Evolutionary conservation across 1,139 yeast species (phyloP).

Genomic region (Kluyveromyces marxianus): DNA sequence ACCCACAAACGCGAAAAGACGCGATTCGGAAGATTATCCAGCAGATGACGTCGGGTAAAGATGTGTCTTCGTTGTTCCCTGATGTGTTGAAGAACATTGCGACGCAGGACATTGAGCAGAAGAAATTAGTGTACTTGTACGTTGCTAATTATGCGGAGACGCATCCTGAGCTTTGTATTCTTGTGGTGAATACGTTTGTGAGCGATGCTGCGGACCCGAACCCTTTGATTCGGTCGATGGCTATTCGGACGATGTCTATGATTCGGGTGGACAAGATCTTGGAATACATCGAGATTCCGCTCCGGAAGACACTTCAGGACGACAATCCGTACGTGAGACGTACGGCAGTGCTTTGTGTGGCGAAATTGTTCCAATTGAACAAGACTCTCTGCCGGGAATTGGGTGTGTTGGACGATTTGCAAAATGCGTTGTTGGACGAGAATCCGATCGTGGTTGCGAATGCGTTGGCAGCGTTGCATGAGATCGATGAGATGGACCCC

Average conservation of each 20-base stretch:
- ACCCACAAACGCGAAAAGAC: slow-evolving; percentile 89
- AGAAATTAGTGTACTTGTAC: slow-evolving; percentile 88
- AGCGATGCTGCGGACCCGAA: slow-evolving; percentile 95
- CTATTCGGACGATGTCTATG: slow-evolving; percentile 98
- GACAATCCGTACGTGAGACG: slow-evolving; percentile 97
- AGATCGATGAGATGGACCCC: slow-evolving; percentile 67
- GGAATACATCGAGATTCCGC: slow-evolving; percentile 87
- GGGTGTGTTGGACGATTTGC: slow-evolving; percentile 70
- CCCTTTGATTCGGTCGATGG: slow-evolving; percentile 91
- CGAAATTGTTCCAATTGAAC: slow-evolving; percentile 84
- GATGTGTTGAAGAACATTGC: slow-evolving; percentile 95
- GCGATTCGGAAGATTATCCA: slow-evolving; percentile 95
- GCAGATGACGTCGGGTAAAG: slow-evolving; percentile 99
- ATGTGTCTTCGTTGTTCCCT: slow-evolving; percentile 89
- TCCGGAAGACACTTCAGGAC: slow-evolving; percentile 75
- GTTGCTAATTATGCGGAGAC: slow-evolving; percentile 96
- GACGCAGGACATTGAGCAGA: slow-evolving; percentile 93
- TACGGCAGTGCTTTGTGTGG: slow-evolving; percentile 96
- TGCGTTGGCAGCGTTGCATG: slow-evolving; percentile 79
- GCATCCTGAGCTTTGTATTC: slow-evolving; percentile 89
- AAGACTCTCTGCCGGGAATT: slow-evolving; percentile 76
- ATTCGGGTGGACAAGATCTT: slow-evolving; percentile 92
- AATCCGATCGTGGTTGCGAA: slow-evolving; percentile 98
- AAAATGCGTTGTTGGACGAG: slow-evolving; percentile 69
- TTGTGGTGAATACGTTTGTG: slow-evolving; percentile 96